These are phyloP conservation scores for Globisporangium canariense DNA, from an alignment of 352 stramenopile genomes.

Conservation along the genomic window DNA sequence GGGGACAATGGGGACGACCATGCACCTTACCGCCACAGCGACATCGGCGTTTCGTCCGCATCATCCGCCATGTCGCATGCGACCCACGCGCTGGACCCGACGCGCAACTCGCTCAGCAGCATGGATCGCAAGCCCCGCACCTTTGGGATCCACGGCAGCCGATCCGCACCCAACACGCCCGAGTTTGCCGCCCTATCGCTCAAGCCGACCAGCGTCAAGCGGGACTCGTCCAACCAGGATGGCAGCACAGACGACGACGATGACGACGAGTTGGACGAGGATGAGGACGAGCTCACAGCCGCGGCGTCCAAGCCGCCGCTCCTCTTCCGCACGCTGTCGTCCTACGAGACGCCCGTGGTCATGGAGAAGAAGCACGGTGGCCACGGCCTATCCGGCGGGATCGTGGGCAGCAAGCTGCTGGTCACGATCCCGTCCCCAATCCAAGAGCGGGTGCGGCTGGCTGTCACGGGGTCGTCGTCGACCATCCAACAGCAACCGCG, in stretches of 20 bases:
- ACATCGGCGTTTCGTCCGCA: slow-evolving; percentile 17
- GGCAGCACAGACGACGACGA: slow-evolving; percentile 32
- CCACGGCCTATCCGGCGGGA: background rate
- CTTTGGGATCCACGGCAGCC: slow-evolving; percentile 23
- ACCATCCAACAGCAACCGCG: slow-evolving; percentile 25
- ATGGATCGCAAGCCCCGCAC: slow-evolving; percentile 14
- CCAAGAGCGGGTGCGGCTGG: slow-evolving; percentile 62
- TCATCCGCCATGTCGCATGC: background rate
- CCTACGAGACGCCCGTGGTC: slow-evolving; percentile 74
- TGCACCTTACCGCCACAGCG: slow-evolving; percentile 17
- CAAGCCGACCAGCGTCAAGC: slow-evolving; percentile 3
- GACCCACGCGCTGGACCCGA: background rate
- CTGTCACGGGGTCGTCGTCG: slow-evolving; percentile 5
- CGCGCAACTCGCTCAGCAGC: slow-evolving; percentile 29
- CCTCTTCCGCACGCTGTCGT: slow-evolving; percentile 74
- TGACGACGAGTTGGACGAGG: slow-evolving; percentile 25
- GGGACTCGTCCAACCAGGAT: slow-evolving; percentile 32
- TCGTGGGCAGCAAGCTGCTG: slow-evolving; percentile 22
- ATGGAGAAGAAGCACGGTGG: slow-evolving; percentile 40
- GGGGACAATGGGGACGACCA: slow-evolving; percentile 25
- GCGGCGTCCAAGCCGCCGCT: slow-evolving; percentile 36
- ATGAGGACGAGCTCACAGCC: slow-evolving; percentile 22
- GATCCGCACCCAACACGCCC: slow-evolving; percentile 50
- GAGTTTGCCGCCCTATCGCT: slow-evolving; percentile 27
- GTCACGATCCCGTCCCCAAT: slow-evolving; percentile 55